Conservation (phyloP, 2,329 filamentous ascomycete species). For the Venturia asperata region DNA sequence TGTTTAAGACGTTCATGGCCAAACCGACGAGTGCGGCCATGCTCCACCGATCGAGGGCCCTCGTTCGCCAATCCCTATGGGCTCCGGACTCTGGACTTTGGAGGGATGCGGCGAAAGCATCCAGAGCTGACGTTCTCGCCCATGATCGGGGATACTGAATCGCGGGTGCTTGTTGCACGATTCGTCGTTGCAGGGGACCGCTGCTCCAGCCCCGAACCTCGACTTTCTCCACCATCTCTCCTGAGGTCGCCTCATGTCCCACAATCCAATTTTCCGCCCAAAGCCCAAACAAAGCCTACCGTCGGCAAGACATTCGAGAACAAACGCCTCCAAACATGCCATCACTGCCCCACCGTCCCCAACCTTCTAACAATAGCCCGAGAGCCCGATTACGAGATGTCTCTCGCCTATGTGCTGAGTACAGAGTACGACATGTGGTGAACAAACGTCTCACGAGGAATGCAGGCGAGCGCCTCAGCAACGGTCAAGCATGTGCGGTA, state of each 20-base stretch:
- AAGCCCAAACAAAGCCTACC: background rate
- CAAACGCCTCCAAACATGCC: too few relatives aligned
- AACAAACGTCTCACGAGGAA: background rate
- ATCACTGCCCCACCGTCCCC: background rate
- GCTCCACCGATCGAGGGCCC: background rate
- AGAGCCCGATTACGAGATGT: too few relatives aligned
- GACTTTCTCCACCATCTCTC: background rate
- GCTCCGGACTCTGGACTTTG: too few relatives aligned
- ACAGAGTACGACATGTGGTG: too few relatives aligned
- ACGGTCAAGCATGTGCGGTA: background rate
- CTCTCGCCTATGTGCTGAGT: too few relatives aligned
- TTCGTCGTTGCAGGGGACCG: background rate
- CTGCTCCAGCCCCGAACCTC: background rate
- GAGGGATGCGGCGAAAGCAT: background rate
- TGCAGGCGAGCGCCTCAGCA: background rate
- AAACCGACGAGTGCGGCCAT: background rate
- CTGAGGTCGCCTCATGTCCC: background rate
- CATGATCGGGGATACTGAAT: background rate
- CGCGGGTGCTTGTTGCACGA: background rate
- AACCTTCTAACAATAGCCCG: conserved; percentile 13
- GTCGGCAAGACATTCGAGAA: background rate
- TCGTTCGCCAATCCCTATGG: too few relatives aligned
- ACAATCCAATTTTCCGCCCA: background rate
- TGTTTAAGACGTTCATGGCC: background rate
- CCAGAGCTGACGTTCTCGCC: too few relatives aligned